Percentiles rank a stretch among this genome's conserved stretches.
Conservation (phyloP, 495 filamentous ascomycete genomes). For the Hyaloscypha finlandica region DNA sequence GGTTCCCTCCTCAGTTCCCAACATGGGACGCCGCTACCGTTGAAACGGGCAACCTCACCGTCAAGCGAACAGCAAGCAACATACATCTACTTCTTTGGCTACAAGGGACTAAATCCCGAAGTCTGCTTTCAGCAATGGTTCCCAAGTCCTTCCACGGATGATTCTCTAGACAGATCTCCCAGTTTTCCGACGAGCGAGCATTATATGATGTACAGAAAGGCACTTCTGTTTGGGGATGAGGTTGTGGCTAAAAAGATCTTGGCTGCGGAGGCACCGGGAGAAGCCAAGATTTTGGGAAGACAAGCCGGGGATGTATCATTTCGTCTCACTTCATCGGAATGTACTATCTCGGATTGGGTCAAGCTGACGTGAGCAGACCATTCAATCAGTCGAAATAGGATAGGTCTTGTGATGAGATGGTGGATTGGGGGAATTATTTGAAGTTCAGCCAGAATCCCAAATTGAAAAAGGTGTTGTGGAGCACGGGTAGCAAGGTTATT, state of each 20-base stretch:
- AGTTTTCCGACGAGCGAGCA: conserved; percentile 35
- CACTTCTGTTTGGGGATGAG: conserved; percentile 31
- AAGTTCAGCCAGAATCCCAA: conserved; percentile 23
- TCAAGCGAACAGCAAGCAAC: conserved; percentile 19
- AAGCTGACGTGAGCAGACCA: conserved; percentile 9
- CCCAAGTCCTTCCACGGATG: conserved; percentile 10
- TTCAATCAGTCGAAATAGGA: conserved; percentile 14
- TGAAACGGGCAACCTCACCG: not conserved
- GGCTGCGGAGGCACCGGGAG: conserved; percentile 25
- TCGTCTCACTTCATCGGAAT: not conserved
- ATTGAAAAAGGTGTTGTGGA: conserved; percentile 49
- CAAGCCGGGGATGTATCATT: conserved; percentile 7
- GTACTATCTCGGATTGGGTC: not conserved
- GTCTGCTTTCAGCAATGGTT: conserved; percentile 21
- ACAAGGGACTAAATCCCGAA: conserved; percentile 14
- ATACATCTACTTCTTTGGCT: conserved; percentile 18
- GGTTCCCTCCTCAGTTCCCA: not conserved
- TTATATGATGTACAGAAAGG: conserved; percentile 42
- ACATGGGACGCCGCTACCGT: conserved; percentile 13
- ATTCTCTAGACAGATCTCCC: not conserved
- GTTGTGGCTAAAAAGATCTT: conserved; percentile 27
- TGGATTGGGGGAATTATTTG: conserved; percentile 3
- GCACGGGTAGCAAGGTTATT: conserved; percentile 57
- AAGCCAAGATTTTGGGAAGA: conserved; percentile 33
- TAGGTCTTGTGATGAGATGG: conserved; percentile 2